Base-by-base conservation (phyloP, 208 protist species). In the Leishmania guyanensis region DNA sequence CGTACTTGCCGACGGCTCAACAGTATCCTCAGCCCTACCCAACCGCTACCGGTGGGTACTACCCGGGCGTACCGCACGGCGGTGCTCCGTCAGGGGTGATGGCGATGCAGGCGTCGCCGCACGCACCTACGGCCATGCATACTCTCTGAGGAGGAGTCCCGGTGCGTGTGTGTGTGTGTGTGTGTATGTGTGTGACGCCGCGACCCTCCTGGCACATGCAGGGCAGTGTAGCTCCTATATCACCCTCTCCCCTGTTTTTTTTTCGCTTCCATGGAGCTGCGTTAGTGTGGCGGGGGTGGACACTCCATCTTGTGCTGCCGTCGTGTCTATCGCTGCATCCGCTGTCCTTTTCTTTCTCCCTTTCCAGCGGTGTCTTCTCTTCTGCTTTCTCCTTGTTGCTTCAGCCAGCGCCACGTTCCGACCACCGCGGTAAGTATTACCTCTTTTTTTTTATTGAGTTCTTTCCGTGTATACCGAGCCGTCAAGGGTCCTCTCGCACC, bases 121-220 rank as follows among this genome's bases (percentile, higher is more conserved):
- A 76, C 62, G 70, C 69, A 0, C 75, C 78, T 9, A 51, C 79
- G 0, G 79, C 64, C 9, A 78, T 77, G 75, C 77, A 86, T 56
- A 76, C 75, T n/a, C 60, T 74, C 39, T 22, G 81, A 62, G 58
- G 39, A 53, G 56, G 56, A 56, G 54, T 9, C 8, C 12, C 4
- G 22, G 68, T 17, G 6, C 20, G 22, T 17, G 36, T 39, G 36
- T 39, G 36, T 39, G 36, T 39, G 36, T 39, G 36, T 39, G 36
- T 39, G 36, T 39, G 36, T 39, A 2, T 39, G 36, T 39, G 36
- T 39, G 46, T 72, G 43, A 51, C 68, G 43, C 43, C 2, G 5
- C 6, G 68, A 51, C 68, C 46, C 33, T 50, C 43, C 36, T 22
- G 60, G 10, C 20, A 36, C 60, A 39, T 17, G 60, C 60, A 29